phyloP scores from a whole-genome alignment of 1,284 basidiomycete species.

The Trichosporon sp. region DNA sequence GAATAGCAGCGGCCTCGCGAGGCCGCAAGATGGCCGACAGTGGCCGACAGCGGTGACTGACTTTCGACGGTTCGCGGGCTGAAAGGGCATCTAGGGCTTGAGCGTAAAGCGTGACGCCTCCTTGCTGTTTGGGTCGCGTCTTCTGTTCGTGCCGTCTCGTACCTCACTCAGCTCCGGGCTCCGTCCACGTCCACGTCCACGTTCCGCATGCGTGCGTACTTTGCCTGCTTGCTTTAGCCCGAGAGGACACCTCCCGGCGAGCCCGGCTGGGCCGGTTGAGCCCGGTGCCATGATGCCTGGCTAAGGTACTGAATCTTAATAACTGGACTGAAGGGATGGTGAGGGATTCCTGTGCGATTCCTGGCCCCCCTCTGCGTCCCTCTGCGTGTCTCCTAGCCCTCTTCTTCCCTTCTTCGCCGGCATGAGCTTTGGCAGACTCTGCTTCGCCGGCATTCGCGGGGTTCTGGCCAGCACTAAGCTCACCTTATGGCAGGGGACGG shows the following conservation, averaged over 20 bases:
- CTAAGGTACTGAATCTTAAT: constrained; percentile 18
- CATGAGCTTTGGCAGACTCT: not conserved
- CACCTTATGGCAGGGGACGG: not conserved
- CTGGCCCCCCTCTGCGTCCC: not conserved
- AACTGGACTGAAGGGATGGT: not conserved
- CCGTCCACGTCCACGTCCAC: not conserved
- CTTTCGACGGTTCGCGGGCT: not conserved
- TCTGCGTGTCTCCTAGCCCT: no score
- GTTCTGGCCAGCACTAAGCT: constrained; percentile 1
- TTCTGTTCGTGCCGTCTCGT: no score
- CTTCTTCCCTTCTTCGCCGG: not conserved
- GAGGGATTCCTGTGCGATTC: constrained; percentile 8
- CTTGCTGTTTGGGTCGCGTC: constrained; percentile 6
- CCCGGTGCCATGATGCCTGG: not conserved
- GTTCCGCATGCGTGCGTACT: not conserved
- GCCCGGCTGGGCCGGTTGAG: not conserved
- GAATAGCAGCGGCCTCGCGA: not conserved
- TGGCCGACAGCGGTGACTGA: not conserved
- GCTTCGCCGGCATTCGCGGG: not conserved
- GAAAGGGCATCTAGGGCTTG: not conserved
- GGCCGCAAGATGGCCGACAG: not conserved
- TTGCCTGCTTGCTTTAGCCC: no score
- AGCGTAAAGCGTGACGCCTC: constrained; percentile 8
- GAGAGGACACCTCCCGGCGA: no score
- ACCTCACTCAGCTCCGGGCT: no score